Evolutionary conservation across 805 yeast species (phyloP), one percentile per base, ranked within the genome.

Genomic region (Candida vaughaniae): DNA sequence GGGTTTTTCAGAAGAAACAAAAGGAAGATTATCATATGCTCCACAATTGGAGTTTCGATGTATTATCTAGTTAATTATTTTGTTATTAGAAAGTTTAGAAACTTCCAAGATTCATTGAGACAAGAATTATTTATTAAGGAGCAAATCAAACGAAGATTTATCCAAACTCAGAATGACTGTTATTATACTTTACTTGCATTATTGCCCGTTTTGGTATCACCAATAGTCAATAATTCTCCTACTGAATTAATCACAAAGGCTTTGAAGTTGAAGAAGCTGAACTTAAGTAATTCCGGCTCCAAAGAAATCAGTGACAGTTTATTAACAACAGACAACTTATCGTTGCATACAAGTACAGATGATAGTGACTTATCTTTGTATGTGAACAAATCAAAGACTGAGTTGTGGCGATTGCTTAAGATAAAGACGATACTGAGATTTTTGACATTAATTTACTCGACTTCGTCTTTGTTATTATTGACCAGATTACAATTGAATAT

Each of bases 131-230:
- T 61, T 33, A 64, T 66, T 37, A 66, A 67, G 49, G 69, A 66
- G 43, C 74, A 69, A 42, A 83, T 90, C 41, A 82, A 82, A 48
- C 73, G 93, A 48, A 67, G 97, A 40, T 91, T 89, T 52, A 80
- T 84, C 34, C 96, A 89, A 65, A 91, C 96, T 8, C 97, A 90
- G 53, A 81, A 82, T 48, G 98, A 91, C 60, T 86, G 96, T 31
- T 72, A 84, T 35, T 80, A 79, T 64, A 91, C 97, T 0, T 78
- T 90, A 35, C 69, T 85, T 55, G 90, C 95, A 3, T 70, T 91
- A 43, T 67, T 86, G 33, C 95, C 96, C 1, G 86, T 87, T 4
- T 65, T 90, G 29, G 71, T 81, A 5, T 73, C 73, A 20, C 87
- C 85, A 11, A 73, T 87, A 6, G 60, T 80, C 40, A 76, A 73